phyloP scores from a whole-genome alignment of 2,329 filamentous ascomycete species.

The Aspergillaceae sp. region DNA sequence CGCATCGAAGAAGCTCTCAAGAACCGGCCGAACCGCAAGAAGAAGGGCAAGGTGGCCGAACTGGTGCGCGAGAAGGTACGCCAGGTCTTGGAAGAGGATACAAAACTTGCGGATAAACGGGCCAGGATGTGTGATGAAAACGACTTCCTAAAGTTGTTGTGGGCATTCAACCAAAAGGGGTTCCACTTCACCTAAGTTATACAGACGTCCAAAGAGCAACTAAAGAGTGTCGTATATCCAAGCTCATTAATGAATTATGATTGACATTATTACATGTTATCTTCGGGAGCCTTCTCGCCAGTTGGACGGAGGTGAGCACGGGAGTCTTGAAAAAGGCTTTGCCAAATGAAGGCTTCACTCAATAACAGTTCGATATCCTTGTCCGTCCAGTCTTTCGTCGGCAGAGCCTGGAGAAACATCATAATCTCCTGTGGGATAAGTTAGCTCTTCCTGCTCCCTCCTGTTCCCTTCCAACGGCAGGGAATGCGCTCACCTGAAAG shows the following conservation, averaged over 20 bases:
- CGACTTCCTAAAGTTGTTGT: conserved; percentile 75
- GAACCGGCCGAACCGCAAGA: conserved; percentile 52
- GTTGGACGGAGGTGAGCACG: conserved; percentile 64
- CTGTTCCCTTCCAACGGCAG: neutral
- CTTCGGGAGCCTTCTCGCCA: conserved; percentile 25
- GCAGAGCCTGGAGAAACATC: conserved; percentile 96
- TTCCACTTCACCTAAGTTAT: conserved; percentile 70
- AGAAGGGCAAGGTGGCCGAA: conserved; percentile 69
- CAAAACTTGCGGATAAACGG: conserved; percentile 69
- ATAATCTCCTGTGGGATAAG: conserved; percentile 67
- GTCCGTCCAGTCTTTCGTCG: conserved; percentile 89
- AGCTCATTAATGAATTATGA: conserved; percentile 23
- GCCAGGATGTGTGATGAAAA: conserved; percentile 84
- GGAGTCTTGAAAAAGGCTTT: conserved; percentile 91
- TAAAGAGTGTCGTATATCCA: conserved; percentile 4
- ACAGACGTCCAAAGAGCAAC: neutral
- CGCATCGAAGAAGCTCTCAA: conserved; percentile 32
- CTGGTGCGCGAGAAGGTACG: conserved; percentile 80
- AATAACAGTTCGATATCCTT: conserved; percentile 95
- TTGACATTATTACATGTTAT: conserved; percentile 28
- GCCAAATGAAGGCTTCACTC: conserved; percentile 97
- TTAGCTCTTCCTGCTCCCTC: neutral
- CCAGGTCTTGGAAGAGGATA: conserved; percentile 73
- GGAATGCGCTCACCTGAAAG: conserved; percentile 49
- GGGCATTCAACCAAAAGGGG: conserved; percentile 80